Evolutionary conservation across 2,329 filamentous ascomycete species (phyloP).

Genomic region (Xylariaceae sp.): DNA sequence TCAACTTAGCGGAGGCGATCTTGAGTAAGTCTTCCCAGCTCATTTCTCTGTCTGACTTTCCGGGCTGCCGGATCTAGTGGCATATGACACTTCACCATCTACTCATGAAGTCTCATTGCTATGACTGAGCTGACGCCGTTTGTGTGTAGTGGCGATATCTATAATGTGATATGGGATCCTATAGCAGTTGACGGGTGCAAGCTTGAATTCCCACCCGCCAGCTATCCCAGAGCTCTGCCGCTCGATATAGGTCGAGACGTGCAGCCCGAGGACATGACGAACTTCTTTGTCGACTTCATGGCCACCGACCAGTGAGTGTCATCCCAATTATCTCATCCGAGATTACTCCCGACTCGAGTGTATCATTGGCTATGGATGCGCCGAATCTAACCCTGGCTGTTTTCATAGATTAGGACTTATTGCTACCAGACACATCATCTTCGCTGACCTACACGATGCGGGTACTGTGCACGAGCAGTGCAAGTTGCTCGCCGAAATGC

Average conservation of each 20-base stretch:
- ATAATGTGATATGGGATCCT: conserved; percentile 70
- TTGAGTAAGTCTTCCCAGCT: conserved; percentile 34
- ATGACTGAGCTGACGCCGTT: background rate
- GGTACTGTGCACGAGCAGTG: conserved; percentile 54
- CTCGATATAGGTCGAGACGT: conserved; percentile 58
- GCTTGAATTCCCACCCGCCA: conserved; percentile 51
- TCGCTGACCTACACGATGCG: conserved; percentile 51
- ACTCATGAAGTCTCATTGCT: background rate
- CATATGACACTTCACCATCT: background rate
- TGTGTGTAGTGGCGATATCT: conserved; percentile 58
- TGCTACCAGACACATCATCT: conserved; percentile 56
- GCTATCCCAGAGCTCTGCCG: conserved; percentile 59
- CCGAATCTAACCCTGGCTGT: background rate
- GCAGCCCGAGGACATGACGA: conserved; percentile 59
- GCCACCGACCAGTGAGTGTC: conserved; percentile 29
- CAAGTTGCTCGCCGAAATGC: conserved; percentile 52
- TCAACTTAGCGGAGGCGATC: conserved; percentile 72
- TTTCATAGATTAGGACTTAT: conserved; percentile 42
- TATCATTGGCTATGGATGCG: background rate
- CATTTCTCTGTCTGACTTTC: background rate
- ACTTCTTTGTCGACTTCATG: conserved; percentile 65
- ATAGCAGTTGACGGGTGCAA: conserved; percentile 39
- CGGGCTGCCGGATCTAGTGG: too few relatives aligned
- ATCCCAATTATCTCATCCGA: background rate
- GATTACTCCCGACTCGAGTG: background rate